Percentiles rank a stretch among this genome's conserved stretches.
Conservation (phyloP, 257 asterid species). For the Plectranthus barbatus region DNA sequence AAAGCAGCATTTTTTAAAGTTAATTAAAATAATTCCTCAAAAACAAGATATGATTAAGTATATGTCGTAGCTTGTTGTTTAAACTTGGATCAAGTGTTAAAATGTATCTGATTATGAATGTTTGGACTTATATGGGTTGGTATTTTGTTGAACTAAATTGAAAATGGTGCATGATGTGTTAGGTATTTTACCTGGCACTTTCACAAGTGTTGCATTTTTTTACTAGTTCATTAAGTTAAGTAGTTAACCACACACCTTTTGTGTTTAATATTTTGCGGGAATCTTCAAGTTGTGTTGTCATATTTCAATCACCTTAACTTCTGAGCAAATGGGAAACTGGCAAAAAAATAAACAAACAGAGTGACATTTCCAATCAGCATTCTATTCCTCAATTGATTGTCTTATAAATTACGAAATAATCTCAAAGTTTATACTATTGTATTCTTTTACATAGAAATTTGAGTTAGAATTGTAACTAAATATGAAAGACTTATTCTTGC, state of each 20-base stretch:
- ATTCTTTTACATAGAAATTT: background rate
- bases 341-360: background rate
- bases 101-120: background rate
- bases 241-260: background rate
- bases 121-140: background rate
- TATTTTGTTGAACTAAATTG: background rate
- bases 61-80: background rate
- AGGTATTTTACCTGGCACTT: background rate
- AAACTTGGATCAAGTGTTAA: background rate
- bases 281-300: background rate
- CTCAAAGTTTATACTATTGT: background rate
- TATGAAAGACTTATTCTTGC: background rate
- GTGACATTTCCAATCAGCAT: background rate
- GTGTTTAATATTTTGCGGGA: background rate
- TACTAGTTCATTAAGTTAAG: background rate
- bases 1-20: background rate
- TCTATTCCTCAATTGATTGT: too few relatives aligned
- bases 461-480: background rate
- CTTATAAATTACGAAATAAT: too few relatives aligned
- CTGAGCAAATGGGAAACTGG: background rate
- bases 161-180: background rate
- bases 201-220: background rate
- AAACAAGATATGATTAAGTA: background rate
- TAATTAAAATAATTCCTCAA: background rate
- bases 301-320: background rate